Evolutionary conservation across 2,329 filamentous ascomycete genomes (phyloP), one percentile per base, ranked within the genome.

Genomic region (Xylaria sp.): DNA sequence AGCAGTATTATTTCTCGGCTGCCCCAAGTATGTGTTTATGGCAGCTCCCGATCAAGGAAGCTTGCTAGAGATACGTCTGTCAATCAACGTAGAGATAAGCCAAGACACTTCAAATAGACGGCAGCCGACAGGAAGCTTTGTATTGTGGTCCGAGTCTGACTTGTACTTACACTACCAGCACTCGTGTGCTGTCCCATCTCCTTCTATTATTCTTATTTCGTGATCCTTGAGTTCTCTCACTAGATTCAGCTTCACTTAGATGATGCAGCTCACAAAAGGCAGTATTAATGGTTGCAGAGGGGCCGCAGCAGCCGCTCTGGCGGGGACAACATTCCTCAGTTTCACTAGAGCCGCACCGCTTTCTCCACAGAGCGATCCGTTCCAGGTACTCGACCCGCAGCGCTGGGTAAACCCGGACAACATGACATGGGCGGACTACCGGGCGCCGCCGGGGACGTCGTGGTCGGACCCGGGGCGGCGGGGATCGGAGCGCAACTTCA

Each of bases 331-430:
- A 9, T 38, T 64, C 13, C 44, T 47, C 26, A 50, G 56, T 18
- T 44, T 44, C 24, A 47, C 43, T 8, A 46, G 38, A 24, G 63
- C 65, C 16, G 66, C 43, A 8, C 64, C 66, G 11, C 56, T 7
- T 42, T 38, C 45, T 13, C 43, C 50, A 29, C 59, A 50, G 19
- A 59, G 56, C 17, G 72, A 78, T 41, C 78, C 79, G 0, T 82
- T 83, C 60, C 68, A 72, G 16, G 69, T 78, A 2, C 71, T 82
- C 34, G 80, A 83, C 59, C 72, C 74, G 38, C 80, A 82, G 63
- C 72, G 77, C 29, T 80, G 78, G 76, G 76, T 78, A 7, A 80
- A 81, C 53, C 78, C 78, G 0, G 78, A 81, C 56, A 75, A 79
- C 63, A 81, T 82, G 78, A 80, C 77, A 8, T 80, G 77, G 77